Conservation (phyloP, 1,284 basidiomycete species). For the Sporisorium graminicola region DNA sequence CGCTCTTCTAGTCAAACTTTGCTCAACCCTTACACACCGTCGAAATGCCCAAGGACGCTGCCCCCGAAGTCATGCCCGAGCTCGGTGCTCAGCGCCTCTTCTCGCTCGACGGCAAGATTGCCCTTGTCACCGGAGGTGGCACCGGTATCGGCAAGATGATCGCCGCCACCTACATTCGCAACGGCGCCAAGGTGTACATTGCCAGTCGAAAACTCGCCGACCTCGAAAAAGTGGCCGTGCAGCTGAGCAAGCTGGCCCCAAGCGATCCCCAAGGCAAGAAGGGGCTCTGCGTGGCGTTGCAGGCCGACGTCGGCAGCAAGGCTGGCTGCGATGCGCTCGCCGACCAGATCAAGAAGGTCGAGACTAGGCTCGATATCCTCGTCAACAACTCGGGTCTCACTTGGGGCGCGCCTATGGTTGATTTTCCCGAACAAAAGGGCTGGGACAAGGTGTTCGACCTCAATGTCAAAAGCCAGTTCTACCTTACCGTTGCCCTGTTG, state of each 20-base stretch:
- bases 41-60: slow-evolving; percentile 66
- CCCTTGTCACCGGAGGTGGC: slow-evolving; percentile 81
- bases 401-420: slow-evolving; percentile 81
- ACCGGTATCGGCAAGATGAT: slow-evolving; percentile 75
- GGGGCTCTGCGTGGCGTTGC: slow-evolving; percentile 55
- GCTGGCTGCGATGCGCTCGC: slow-evolving; percentile 84
- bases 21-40: neutral
- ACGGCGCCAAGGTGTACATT: slow-evolving; percentile 84
- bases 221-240: slow-evolving; percentile 75
- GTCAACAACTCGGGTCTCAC: slow-evolving; percentile 72
- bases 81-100: slow-evolving; percentile 77
- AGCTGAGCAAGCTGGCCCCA: slow-evolving; percentile 54
- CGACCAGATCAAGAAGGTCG: slow-evolving; percentile 76
- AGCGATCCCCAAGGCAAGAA: slow-evolving; percentile 46
- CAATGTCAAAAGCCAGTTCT: slow-evolving; percentile 69
- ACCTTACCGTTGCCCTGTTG: slow-evolving; percentile 67
- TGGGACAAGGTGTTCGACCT: slow-evolving; percentile 76
- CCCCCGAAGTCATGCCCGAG: slow-evolving; percentile 71
- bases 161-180: slow-evolving; percentile 81
- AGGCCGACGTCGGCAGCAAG: slow-evolving; percentile 73
- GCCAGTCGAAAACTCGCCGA: slow-evolving; percentile 79
- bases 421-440: slow-evolving; percentile 78
- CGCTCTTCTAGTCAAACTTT: neutral
- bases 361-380: slow-evolving; percentile 75
- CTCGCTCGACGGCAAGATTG: slow-evolving; percentile 78